Evolutionary conservation across 257 asterid species (phyloP), one percentile per base, ranked within the genome.

Genomic region (Lycium ferocissimum): DNA sequence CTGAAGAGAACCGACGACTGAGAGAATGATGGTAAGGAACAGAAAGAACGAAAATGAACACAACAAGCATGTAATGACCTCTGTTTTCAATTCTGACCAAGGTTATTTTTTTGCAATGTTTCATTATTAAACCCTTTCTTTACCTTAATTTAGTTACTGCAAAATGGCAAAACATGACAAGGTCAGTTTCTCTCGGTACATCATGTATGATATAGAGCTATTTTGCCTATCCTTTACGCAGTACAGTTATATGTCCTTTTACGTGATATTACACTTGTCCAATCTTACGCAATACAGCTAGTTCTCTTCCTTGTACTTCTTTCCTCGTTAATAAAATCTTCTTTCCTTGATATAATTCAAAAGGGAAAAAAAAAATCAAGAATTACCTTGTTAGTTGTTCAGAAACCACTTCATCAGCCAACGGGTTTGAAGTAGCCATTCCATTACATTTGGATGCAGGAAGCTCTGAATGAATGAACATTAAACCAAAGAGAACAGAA

Each of bases 371-470:
- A 45, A 85, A 38, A 73, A 45, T 37, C 85, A 83, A 20, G 38
- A 15, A 20, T 56, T 81, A 96, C 99, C 99, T 94, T 72, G 99
- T 96, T 61, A 96, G 94, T 88, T 96, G 99, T 90, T 96, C 98
- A 38, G 98, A 94, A 73, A 96, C 97, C 76, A 96, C 92, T 89
- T 96, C 99, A 89, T 96, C 99, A 86, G 85, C 88, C 80, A 94
- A 91, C 90, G 92, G 83, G 88, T 94, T 95, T 38, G 90, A 54
- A 84, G 80, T 85, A 58, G 86, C 84, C 40, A 22, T 65, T 57
- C 58, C 84, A 59, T 57, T 43, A 87, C 9, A 65, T 85, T 87
- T 61, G 75, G 72, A 45, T 83, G 91, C 90, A 89, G 82, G 71
- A 66, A 88, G 66, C 17, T n/a, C 82, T 78, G 82, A 13, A 13